Evolutionary conservation across 192 early-diverging fungal genomes (phyloP).

Genomic region (Phycomyces nitens): DNA sequence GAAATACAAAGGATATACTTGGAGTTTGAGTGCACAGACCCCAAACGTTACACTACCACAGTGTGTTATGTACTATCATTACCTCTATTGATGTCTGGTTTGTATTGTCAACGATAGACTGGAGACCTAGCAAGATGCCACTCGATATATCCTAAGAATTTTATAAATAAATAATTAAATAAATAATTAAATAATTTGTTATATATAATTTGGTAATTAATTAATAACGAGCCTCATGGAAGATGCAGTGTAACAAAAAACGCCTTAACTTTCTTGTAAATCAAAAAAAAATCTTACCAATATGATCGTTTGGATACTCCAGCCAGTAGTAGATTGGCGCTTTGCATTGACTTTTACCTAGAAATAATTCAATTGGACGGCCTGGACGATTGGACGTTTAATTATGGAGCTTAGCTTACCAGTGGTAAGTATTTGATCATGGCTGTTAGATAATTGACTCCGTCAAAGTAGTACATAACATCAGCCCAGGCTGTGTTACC

Average conservation of each 20-base stretch:
- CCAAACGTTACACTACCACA: no score
- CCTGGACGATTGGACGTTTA: no score
- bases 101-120: constrained; percentile 64
- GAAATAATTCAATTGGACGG: no score
- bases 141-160: constrained; percentile 69
- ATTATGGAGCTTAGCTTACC: no score
- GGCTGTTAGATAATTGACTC: constrained; percentile 71
- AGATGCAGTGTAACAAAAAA: not conserved
- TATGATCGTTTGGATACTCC: constrained; percentile 82
- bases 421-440: constrained; percentile 79
- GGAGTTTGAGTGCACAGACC: no score
- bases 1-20: no score
- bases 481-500: constrained; percentile 46
- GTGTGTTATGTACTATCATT: constrained; percentile 28
- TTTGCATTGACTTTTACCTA: constrained; percentile 66
- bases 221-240: not conserved
- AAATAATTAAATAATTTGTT: no score
- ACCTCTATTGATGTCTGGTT: not conserved
- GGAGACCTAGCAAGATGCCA: constrained; percentile 69
- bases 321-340: constrained; percentile 76
- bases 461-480: constrained; percentile 68
- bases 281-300: constrained; percentile 31
- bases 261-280: not conserved
- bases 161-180: no score
- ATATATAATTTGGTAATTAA: no score